Evolutionary conservation across 108 stramenopile genomes (phyloP).

Genomic region (Conticribra weissflogii): DNA sequence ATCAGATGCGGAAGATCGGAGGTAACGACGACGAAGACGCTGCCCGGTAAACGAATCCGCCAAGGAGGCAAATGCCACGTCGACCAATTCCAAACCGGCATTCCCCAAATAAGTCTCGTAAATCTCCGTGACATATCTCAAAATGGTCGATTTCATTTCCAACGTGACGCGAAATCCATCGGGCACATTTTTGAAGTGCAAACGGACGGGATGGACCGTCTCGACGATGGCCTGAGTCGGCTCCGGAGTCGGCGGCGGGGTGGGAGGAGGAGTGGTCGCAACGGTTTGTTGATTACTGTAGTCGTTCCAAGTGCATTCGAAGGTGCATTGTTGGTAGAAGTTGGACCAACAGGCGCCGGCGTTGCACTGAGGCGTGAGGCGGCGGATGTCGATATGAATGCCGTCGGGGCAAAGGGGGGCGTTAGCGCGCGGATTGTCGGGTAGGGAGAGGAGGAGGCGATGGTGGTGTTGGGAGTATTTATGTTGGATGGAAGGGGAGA

Average conservation of each 20-base stretch:
- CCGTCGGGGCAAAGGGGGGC: constrained; percentile 3
- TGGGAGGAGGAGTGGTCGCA: not conserved
- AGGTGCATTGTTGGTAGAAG: not conserved
- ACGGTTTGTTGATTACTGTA: too few relatives aligned
- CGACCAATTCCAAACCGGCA: not conserved
- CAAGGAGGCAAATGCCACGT: not conserved
- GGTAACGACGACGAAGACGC: not conserved
- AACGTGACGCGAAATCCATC: not conserved
- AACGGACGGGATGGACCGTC: not conserved
- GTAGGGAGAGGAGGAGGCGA: not conserved
- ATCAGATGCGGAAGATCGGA: not conserved
- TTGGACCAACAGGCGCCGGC: not conserved
- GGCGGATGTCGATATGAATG: constrained; percentile 1
- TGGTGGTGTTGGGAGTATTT: not conserved
- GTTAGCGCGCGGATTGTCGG: not conserved
- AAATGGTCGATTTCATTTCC: not conserved
- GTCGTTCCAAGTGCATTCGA: not conserved
- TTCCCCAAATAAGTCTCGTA: not conserved
- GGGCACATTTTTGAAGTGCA: not conserved
- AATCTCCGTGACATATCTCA: not conserved
- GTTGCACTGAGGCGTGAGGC: not conserved
- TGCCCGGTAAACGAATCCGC: not conserved
- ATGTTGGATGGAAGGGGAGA: too few relatives aligned
- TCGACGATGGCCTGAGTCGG: not conserved
- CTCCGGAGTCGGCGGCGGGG: not conserved